Evolutionary conservation across 1,284 basidiomycete species (phyloP).

Genomic region (Exobasidium cylindrosporum): DNA sequence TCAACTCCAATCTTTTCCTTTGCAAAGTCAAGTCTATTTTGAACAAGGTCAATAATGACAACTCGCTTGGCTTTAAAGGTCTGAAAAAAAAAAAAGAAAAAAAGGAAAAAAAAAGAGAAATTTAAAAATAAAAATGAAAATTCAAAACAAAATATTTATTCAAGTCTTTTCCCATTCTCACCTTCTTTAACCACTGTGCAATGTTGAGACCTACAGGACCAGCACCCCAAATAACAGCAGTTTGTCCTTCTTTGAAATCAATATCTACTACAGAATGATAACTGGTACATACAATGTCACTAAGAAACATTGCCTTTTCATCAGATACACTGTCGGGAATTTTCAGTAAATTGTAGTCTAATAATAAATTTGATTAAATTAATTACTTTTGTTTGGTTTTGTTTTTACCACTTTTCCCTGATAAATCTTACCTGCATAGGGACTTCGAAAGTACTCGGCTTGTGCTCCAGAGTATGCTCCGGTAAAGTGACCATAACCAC

Average conservation of each 20-base stretch:
- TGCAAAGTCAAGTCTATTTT: constrained; percentile 66
- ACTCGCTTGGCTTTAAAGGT: constrained; percentile 70
- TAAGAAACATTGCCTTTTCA: constrained; percentile 63
- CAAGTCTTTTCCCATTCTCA: background rate
- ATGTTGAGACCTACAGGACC: constrained; percentile 67
- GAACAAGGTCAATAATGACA: constrained; percentile 69
- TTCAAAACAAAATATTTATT: background rate
- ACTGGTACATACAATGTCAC: constrained; percentile 70
- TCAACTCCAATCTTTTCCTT: constrained; percentile 63
- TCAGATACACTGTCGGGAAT: constrained; percentile 60
- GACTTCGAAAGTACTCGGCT: constrained; percentile 62
- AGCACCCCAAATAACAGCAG: constrained; percentile 66
- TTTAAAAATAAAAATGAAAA: background rate
- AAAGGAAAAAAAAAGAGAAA: background rate
- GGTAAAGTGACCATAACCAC: constrained; percentile 66
- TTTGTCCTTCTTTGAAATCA: constrained; percentile 66
- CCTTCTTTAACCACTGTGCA: constrained; percentile 62
- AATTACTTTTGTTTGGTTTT: too few species aligned
- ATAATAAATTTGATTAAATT: too few species aligned
- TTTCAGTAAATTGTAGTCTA: constrained; percentile 69
- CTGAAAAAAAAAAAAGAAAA: background rate
- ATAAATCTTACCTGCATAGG: too few species aligned
- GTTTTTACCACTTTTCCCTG: too few species aligned
- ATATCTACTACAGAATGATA: constrained; percentile 72
- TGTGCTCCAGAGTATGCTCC: constrained; percentile 74